phyloP scores from a whole-genome alignment of 2,329 filamentous ascomycete genomes.

The Diaporthe eres region DNA sequence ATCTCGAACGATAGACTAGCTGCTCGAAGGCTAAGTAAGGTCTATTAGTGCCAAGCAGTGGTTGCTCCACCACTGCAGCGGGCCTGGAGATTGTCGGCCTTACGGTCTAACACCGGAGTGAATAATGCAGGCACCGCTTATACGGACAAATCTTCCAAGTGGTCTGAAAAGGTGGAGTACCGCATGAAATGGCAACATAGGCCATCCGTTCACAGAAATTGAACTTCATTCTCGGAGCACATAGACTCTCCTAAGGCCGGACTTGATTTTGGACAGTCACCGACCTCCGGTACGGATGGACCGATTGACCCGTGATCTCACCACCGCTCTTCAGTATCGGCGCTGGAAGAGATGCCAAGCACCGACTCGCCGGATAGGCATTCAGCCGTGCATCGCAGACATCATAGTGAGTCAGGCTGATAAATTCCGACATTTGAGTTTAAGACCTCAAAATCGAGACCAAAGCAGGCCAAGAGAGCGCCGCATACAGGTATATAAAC shows the following conservation, averaged over 20 bases:
- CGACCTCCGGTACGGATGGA: background rate
- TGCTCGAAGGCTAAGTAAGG: background rate
- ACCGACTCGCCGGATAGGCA: background rate
- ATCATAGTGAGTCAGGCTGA: background rate
- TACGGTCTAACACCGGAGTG: background rate
- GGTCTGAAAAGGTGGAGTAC: background rate
- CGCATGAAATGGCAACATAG: no score
- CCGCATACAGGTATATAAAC: background rate
- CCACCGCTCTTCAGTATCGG: background rate
- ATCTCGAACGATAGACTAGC: background rate
- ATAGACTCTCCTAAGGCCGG: conserved; percentile 1
- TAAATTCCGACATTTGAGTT: background rate
- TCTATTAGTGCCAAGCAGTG: background rate
- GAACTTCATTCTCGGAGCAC: background rate
- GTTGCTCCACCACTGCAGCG: background rate
- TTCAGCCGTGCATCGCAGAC: background rate
- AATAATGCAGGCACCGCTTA: background rate
- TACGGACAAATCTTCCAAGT: background rate
- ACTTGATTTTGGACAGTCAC: background rate
- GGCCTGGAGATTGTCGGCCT: background rate
- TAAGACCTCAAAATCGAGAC: background rate
- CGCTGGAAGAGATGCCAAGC: background rate
- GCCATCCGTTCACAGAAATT: background rate
- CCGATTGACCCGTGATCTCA: background rate
- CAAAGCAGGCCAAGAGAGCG: background rate